Evolutionary conservation across 352 stramenopile species (phyloP).

Genomic region (Phytophthora sojae): DNA sequence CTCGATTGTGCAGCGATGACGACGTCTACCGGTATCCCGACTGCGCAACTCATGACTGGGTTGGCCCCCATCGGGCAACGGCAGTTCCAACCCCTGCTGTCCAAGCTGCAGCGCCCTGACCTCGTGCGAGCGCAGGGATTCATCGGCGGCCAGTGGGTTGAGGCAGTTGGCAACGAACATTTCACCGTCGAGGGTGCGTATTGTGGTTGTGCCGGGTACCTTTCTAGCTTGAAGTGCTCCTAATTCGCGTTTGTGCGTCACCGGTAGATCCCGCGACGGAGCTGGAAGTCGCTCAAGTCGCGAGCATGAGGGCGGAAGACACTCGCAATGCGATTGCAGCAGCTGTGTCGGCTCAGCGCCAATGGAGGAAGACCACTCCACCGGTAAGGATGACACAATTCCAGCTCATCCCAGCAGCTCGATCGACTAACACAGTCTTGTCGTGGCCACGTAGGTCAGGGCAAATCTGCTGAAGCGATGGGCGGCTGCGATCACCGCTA

Average conservation of each 20-base stretch:
- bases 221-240: not conserved
- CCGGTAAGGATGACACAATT: conserved; percentile 35
- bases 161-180: conserved; percentile 44
- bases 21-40: conserved; percentile 14
- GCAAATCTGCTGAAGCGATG: conserved; percentile 76
- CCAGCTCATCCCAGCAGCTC: not conserved
- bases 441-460: conserved; percentile 32
- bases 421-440: not conserved
- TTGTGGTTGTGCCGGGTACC: too few relatives aligned
- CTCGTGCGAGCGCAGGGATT: conserved; percentile 75
- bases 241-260: not conserved
- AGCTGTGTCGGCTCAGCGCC: conserved; percentile 58
- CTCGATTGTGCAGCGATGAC: conserved; percentile 22
- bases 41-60: conserved; percentile 5
- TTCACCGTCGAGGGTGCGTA: conserved; percentile 64
- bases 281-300: conserved; percentile 62
- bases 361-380: conserved; percentile 76
- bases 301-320: conserved; percentile 69
- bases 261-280: conserved; percentile 74
- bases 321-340: conserved; percentile 69
- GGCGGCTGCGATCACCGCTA: conserved; percentile 60
- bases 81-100: conserved; percentile 45
- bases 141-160: conserved; percentile 74
- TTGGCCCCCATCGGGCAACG: conserved; percentile 20
- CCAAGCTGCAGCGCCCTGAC: conserved; percentile 59